Conservation (phyloP, 441 rosid genomes). For the Pelargonium myrrhifolium region DNA sequence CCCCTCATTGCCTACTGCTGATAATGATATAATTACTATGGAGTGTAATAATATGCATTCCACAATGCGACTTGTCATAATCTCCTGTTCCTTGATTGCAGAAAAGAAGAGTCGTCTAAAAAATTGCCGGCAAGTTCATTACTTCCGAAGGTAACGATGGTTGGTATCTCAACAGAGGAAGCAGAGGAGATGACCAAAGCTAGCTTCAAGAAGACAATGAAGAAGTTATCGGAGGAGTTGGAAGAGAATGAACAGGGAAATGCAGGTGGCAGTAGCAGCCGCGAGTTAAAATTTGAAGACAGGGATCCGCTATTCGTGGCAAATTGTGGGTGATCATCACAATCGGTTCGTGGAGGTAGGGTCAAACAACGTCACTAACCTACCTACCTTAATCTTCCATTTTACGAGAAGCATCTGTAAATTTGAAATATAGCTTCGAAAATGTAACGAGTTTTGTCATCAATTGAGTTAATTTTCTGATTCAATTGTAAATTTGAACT, state of each 20-base stretch:
- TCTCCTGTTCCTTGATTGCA: conserved; percentile 8
- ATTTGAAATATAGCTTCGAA: too few relatives aligned
- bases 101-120: conserved; percentile 25
- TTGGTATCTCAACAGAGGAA: conserved; percentile 80
- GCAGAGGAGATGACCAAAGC: conserved; percentile 71
- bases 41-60: too few relatives aligned
- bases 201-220: conserved; percentile 79
- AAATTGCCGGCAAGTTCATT: conserved; percentile 52
- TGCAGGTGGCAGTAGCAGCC: conserved; percentile 17
- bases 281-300: conserved; percentile 37
- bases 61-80: too few relatives aligned
- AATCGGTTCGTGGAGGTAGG: conserved; percentile 48
- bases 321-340: conserved; percentile 75
- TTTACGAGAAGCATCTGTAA: too few relatives aligned
- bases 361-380: neutral
- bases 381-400: too few relatives aligned
- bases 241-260: conserved; percentile 60
- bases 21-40: neutral
- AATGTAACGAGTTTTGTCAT: too few relatives aligned
- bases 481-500: too few relatives aligned
- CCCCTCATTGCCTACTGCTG: neutral
- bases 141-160: conserved; percentile 95
- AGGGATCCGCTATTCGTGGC: conserved; percentile 93
- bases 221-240: conserved; percentile 59
- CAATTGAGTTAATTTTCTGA: too few relatives aligned